Percentiles rank a stretch among this genome's conserved stretches.
Conservation (phyloP, 768 basidiomycete genomes). For the Mycena vitilis region DNA sequence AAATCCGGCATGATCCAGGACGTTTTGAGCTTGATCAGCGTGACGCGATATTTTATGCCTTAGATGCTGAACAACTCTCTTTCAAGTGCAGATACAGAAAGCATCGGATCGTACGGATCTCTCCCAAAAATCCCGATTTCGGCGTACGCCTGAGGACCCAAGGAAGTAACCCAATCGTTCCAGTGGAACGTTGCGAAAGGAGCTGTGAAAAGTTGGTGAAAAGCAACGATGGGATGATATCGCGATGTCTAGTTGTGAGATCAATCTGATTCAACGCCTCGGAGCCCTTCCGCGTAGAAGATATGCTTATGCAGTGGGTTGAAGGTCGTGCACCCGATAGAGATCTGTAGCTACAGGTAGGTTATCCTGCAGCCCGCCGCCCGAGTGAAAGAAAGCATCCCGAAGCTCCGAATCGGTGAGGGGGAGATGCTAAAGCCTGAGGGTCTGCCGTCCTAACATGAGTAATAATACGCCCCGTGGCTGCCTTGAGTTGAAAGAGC, state of each 20-base stretch:
- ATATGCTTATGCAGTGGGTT: not conserved
- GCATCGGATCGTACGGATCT: too few relatives aligned
- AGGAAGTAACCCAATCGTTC: not conserved
- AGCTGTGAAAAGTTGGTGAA: not conserved
- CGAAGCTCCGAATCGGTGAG: not conserved
- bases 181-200: not conserved
- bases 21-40: too few relatives aligned
- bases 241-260: not conserved
- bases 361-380: too few relatives aligned
- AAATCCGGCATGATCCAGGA: too few relatives aligned
- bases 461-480: too few relatives aligned
- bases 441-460: not conserved
- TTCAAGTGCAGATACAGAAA: too few relatives aligned
- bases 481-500: too few relatives aligned
- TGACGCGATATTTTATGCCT: too few relatives aligned
- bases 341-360: not conserved
- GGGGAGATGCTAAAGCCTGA: not conserved
- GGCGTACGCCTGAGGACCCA: not conserved
- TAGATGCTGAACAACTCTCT: too few relatives aligned
- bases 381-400: constrained; percentile 1
- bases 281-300: not conserved
- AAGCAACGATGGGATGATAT: not conserved
- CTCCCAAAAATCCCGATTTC: too few relatives aligned
- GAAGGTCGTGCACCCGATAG: not conserved
- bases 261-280: too few relatives aligned